Conservation (phyloP, 2,329 filamentous ascomycete species). For the Neonectria hederae region DNA sequence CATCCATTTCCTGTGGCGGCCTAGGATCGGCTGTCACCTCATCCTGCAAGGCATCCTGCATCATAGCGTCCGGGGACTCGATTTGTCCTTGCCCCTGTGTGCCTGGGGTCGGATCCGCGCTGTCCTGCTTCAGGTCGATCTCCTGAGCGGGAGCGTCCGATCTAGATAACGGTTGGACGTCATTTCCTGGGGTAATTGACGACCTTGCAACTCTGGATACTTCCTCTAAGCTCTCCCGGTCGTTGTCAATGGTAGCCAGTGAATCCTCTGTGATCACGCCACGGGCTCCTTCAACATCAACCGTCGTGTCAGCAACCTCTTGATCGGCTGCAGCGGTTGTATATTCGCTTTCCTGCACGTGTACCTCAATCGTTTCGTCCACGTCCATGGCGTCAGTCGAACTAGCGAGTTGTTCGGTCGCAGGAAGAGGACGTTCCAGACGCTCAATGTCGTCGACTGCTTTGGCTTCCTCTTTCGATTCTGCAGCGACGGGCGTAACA, state of each 20-base stretch:
- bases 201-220: slow-evolving; percentile 17
- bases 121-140: slow-evolving; percentile 6
- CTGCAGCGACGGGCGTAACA: slow-evolving; percentile 7
- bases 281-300: slow-evolving; percentile 19
- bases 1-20: slow-evolving; percentile 7
- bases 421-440: slow-evolving; percentile 2
- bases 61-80: slow-evolving; percentile 28
- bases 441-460: slow-evolving; percentile 2
- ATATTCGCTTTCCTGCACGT: not conserved
- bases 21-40: slow-evolving; percentile 9
- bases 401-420: slow-evolving; percentile 2
- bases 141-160: slow-evolving; percentile 13
- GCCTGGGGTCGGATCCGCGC: slow-evolving; percentile 8
- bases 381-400: slow-evolving; percentile 36
- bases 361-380: slow-evolving; percentile 21
- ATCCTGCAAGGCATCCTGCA: slow-evolving; percentile 26
- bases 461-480: slow-evolving; percentile 7
- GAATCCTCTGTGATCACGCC: slow-evolving; percentile 17
- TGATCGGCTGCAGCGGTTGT: slow-evolving; percentile 9
- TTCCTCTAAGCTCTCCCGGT: slow-evolving; percentile 13
- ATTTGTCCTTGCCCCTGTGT: slow-evolving; percentile 12
- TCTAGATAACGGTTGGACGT: slow-evolving; percentile 9
- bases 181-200: slow-evolving; percentile 20
- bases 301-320: slow-evolving; percentile 23
- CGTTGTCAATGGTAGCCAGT: slow-evolving; percentile 2